Evolutionary conservation across 805 yeast species (phyloP).

Genomic region (Myxozyma udenii): DNA sequence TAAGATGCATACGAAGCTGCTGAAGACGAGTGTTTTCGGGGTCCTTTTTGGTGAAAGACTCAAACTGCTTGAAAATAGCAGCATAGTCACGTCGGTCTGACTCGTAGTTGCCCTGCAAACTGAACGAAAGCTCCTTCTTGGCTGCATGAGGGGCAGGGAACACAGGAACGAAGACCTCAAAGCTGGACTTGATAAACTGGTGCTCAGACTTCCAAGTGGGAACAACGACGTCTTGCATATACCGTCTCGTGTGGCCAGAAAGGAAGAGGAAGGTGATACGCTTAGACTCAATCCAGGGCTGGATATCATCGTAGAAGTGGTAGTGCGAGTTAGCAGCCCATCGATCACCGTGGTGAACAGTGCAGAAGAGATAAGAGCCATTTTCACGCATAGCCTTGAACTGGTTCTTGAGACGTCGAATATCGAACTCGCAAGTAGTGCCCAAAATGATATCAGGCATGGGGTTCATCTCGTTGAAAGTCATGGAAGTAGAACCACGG

Average conservation of each 20-base stretch:
- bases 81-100: slow-evolving; percentile 28
- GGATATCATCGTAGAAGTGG: slow-evolving; percentile 19
- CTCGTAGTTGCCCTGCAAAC: slow-evolving; percentile 29
- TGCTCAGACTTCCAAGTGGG: slow-evolving; percentile 23
- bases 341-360: slow-evolving; percentile 27
- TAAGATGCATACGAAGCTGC: slow-evolving; percentile 24
- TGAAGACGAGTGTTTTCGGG: slow-evolving; percentile 14
- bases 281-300: slow-evolving; percentile 26
- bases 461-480: slow-evolving; percentile 21
- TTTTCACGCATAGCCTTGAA: slow-evolving; percentile 13
- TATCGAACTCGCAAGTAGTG: slow-evolving; percentile 29
- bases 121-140: slow-evolving; percentile 25
- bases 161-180: slow-evolving; percentile 27
- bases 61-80: slow-evolving; percentile 23
- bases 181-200: slow-evolving; percentile 8
- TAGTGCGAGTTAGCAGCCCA: slow-evolving; percentile 24
- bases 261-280: slow-evolving; percentile 25
- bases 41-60: slow-evolving; percentile 12
- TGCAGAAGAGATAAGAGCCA: slow-evolving; percentile 27
- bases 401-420: slow-evolving; percentile 15
- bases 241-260: slow-evolving; percentile 25
- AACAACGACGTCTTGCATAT: slow-evolving; percentile 19
- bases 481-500: slow-evolving; percentile 20
- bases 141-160: slow-evolving; percentile 25
- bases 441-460: slow-evolving; percentile 25